phyloP scores from a whole-genome alignment of 176 grass and related monocot species.

The Dactylis glomerata region DNA sequence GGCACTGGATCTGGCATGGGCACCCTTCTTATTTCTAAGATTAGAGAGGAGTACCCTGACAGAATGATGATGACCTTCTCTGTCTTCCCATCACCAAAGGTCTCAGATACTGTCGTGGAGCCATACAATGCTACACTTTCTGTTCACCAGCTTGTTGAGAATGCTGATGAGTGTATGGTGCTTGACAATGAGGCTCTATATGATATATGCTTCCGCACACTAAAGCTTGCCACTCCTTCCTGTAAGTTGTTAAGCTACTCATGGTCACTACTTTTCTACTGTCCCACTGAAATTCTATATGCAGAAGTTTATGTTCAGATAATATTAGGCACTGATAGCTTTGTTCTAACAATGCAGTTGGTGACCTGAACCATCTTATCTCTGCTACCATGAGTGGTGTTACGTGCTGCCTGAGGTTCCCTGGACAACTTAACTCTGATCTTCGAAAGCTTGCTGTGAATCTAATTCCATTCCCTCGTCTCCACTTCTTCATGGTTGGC shows the following conservation, averaged over 20 bases:
- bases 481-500: conserved; percentile 98
- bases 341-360: conserved; percentile 50
- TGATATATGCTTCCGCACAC: conserved; percentile 91
- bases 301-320: neutral
- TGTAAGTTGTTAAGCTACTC: conserved; percentile 55
- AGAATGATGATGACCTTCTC: conserved; percentile 98
- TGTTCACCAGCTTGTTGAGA: conserved; percentile 93
- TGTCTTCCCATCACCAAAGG: conserved; percentile 95
- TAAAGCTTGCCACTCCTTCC: conserved; percentile 82
- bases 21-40: conserved; percentile 91
- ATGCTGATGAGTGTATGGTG: conserved; percentile 95
- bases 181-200: conserved; percentile 93
- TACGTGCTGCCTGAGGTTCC: conserved; percentile 84
- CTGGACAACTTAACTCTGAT: conserved; percentile 89
- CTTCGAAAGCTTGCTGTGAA: conserved; percentile 86
- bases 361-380: conserved; percentile 89
- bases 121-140: conserved; percentile 94
- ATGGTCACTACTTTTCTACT: neutral
- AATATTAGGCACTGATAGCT: neutral
- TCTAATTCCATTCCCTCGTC: conserved; percentile 82
- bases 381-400: conserved; percentile 87
- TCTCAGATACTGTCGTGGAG: conserved; percentile 91
- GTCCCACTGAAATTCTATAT: neutral
- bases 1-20: conserved; percentile 97
- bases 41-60: conserved; percentile 91